phyloP scores from a whole-genome alignment of 352 stramenopile species.

The Thalassiosira gravida region DNA sequence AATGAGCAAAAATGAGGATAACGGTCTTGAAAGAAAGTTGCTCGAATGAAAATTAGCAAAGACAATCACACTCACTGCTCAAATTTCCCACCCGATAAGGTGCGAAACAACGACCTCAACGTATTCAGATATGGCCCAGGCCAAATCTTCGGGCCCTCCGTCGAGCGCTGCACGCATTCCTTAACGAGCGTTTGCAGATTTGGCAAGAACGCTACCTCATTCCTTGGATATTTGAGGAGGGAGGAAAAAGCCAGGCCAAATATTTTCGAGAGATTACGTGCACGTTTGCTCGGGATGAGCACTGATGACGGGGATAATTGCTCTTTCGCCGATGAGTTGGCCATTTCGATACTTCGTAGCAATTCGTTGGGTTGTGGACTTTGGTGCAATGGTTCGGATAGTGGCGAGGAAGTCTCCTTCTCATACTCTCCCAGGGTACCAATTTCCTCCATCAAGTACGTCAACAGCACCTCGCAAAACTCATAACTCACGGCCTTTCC shows the following conservation, averaged over 20 bases:
- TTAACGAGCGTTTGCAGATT: slow-evolving; percentile 93
- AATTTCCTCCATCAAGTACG: slow-evolving; percentile 94
- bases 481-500: slow-evolving; percentile 89
- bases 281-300: slow-evolving; percentile 29
- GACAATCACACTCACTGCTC: slow-evolving; percentile 90
- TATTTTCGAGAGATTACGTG: slow-evolving; percentile 87
- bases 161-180: slow-evolving; percentile 90
- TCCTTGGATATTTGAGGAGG: slow-evolving; percentile 93
- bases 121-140: slow-evolving; percentile 94
- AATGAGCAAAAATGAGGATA: not conserved
- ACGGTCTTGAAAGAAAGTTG: slow-evolving; percentile 4
- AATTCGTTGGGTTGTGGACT: no score
- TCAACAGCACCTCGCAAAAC: slow-evolving; percentile 94
- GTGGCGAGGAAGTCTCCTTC: no score
- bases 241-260: slow-evolving; percentile 96
- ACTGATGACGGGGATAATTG: not conserved
- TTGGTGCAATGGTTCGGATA: no score
- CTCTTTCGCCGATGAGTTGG: not conserved
- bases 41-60: slow-evolving; percentile 6
- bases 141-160: slow-evolving; percentile 67
- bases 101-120: slow-evolving; percentile 92
- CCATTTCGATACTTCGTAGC: no score
- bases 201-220: slow-evolving; percentile 93
- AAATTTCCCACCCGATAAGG: slow-evolving; percentile 96
- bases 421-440: slow-evolving; percentile 85